phyloP scores from a whole-genome alignment of 352 stramenopile species.

The Phytophthora kernoviae region DNA sequence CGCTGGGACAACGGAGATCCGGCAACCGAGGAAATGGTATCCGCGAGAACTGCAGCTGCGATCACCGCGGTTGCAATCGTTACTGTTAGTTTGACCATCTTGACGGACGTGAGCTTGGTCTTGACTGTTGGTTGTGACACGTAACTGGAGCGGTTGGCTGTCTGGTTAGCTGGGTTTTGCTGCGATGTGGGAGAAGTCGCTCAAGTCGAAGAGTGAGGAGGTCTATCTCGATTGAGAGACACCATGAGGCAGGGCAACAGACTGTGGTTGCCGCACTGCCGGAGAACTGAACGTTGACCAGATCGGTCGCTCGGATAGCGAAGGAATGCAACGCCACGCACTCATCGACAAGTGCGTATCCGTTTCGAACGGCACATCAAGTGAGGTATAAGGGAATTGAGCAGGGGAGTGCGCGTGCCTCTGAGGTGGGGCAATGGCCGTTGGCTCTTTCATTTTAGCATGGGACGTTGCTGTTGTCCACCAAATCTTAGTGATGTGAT shows the following conservation, averaged over 20 bases:
- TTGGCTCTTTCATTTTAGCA: not conserved
- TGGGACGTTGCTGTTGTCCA: not conserved
- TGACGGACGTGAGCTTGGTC: not conserved
- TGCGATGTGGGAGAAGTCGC: not conserved
- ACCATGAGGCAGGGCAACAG: not conserved
- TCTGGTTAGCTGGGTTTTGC: constrained; percentile 3
- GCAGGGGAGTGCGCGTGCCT: too few relatives aligned
- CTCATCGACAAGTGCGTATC: not conserved
- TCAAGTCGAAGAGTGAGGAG: constrained; percentile 10
- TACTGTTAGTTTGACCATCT: constrained; percentile 12
- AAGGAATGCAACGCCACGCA: constrained; percentile 11
- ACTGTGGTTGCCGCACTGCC: not conserved
- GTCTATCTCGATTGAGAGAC: not conserved
- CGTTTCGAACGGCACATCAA: constrained; percentile 8
- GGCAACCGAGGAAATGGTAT: not conserved
- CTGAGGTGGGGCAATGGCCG: too few relatives aligned
- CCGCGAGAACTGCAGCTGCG: constrained; percentile 8
- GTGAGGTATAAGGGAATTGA: not conserved
- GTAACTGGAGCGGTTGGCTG: not conserved
- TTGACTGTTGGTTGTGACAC: constrained; percentile 2
- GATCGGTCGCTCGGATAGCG: constrained; percentile 16
- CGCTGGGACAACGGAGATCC: constrained; percentile 2
- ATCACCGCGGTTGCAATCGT: constrained; percentile 5
- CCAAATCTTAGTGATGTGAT: not conserved
- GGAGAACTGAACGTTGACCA: constrained; percentile 10